These are phyloP conservation scores for Platanus orientalis DNA, from an alignment of 164 flowering plant species.

Conservation along the genomic window DNA sequence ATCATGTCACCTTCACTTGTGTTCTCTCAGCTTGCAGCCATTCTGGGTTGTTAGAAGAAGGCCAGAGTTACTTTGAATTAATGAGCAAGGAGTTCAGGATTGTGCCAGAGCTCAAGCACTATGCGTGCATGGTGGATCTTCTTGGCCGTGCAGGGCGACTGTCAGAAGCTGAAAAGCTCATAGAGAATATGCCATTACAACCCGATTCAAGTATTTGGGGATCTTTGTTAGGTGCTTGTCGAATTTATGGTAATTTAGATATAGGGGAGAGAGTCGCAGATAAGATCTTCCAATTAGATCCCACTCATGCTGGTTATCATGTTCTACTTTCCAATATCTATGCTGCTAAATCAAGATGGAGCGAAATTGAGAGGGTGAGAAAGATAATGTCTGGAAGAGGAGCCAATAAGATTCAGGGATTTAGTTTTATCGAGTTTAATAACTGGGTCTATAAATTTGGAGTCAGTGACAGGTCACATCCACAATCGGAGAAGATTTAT, in stretches of 20 bases:
- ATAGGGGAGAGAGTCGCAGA: slow-evolving; percentile 25
- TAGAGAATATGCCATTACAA: slow-evolving; percentile 24
- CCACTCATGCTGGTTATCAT: slow-evolving; percentile 23
- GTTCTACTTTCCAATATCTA: slow-evolving; percentile 36
- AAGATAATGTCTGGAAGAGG: slow-evolving; percentile 15
- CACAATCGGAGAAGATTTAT: slow-evolving; percentile 24
- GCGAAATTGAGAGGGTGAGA: slow-evolving; percentile 23
- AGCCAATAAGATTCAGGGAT: slow-evolving; percentile 20
- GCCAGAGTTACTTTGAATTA: slow-evolving; percentile 16
- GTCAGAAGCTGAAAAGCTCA: slow-evolving; percentile 24
- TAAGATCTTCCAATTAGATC: slow-evolving; percentile 24
- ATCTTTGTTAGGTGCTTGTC: slow-evolving; percentile 30
- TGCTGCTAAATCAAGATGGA: slow-evolving; percentile 32
- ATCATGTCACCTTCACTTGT: slow-evolving; percentile 27
- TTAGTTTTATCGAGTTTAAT: slow-evolving; percentile 28
- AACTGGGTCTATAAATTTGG: slow-evolving; percentile 19
- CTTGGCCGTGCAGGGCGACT: slow-evolving; percentile 30
- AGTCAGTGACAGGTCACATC: slow-evolving; percentile 27
- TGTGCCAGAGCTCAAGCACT: slow-evolving; percentile 18
- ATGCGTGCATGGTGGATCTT: slow-evolving; percentile 33
- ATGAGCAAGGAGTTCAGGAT: slow-evolving; percentile 23
- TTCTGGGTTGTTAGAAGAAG: slow-evolving; percentile 27
- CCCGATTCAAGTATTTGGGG: slow-evolving; percentile 33
- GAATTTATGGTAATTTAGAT: slow-evolving; percentile 28
- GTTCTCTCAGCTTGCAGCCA: slow-evolving; percentile 35